Evolutionary conservation across 345 rosid species (phyloP), one percentile per base, ranked within the genome.

Genomic region (Kernera saxatilis): DNA sequence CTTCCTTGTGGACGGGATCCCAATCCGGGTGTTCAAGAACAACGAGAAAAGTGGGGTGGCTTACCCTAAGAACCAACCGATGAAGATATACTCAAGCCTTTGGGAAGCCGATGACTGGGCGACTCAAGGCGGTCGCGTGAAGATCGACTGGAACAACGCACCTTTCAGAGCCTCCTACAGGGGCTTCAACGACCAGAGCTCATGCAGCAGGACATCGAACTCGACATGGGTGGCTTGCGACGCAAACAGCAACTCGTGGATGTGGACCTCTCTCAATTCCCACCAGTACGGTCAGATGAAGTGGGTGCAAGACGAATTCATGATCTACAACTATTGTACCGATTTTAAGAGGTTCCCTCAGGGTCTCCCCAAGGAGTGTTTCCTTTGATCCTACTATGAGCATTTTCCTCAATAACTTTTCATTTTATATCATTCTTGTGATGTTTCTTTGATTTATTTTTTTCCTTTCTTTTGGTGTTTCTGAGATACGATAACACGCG

Each of bases 21-120:
- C 88, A 10, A 78, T 88, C 7, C 76, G 93, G 51, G 93, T 66
- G 23, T 88, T 81, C 82, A 81, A 82, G 76, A 88, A 86, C 74
- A 36, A 73, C 60, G 85, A 86, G 72, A 35, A 77, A 3, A 19
- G 1, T 5, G 93, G 90, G 0, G 81, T 86, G 23, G 79, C 78
- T 22, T 85, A 46, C 69, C 93, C 88, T 5, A 76, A 61, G 64
- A 54, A 5, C 30, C 83, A 87, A 55, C 78, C 87, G 0, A 85
- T 87, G 92, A 82, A 17, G 55, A 30, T 88, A 15, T 81, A 84
- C 78, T 81, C 87, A 2, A 88, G 90, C 46, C 69, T 85, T 6
- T 84, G 88, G 87, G 72, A 85, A 43, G 89, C 87, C 0, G 91
- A 84, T 22, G 59, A 80, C 27, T 84, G 87, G 88, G 87, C 90